Conservation (phyloP, 169 alveolate genomes). For the Perkinsus chesapeaki region DNA sequence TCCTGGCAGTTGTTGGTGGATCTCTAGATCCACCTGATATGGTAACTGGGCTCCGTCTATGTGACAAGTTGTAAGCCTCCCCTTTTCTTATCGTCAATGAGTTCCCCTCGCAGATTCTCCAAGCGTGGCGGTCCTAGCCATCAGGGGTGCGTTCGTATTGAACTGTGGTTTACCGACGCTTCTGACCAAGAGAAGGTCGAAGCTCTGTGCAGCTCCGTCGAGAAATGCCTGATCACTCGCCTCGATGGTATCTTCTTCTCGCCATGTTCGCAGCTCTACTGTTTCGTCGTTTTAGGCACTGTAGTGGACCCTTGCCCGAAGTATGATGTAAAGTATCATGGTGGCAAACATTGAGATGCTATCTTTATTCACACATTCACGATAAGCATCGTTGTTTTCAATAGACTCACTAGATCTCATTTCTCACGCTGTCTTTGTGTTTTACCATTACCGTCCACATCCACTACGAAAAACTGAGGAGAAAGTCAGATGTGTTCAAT, state of each 20-base stretch:
- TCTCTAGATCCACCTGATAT: slow-evolving; percentile 39
- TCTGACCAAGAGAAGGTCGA: neutral
- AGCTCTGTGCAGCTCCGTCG: neutral
- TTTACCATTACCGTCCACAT: too few species aligned
- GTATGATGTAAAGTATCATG: neutral
- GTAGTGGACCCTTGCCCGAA: neutral
- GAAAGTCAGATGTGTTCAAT: too few species aligned
- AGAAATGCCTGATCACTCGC: neutral
- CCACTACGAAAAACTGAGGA: too few species aligned
- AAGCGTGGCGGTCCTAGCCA: neutral
- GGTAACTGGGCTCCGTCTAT: slow-evolving; percentile 33
- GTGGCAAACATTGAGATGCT: neutral
- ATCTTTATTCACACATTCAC: too few species aligned
- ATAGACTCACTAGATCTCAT: too few species aligned
- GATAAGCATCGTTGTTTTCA: too few species aligned
- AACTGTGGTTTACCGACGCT: neutral
- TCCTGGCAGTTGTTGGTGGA: slow-evolving; percentile 56
- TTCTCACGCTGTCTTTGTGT: too few species aligned
- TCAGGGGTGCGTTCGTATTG: neutral
- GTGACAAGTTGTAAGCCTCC: slow-evolving; percentile 6
- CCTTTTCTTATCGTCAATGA: neutral
- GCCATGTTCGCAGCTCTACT: neutral
- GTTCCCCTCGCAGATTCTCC: neutral
- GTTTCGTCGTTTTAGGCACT: neutral
- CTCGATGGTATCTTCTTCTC: neutral